These are phyloP conservation scores for Stromatinia cepivora DNA, from an alignment of 2,329 filamentous ascomycete genomes.

Conservation along the genomic window DNA sequence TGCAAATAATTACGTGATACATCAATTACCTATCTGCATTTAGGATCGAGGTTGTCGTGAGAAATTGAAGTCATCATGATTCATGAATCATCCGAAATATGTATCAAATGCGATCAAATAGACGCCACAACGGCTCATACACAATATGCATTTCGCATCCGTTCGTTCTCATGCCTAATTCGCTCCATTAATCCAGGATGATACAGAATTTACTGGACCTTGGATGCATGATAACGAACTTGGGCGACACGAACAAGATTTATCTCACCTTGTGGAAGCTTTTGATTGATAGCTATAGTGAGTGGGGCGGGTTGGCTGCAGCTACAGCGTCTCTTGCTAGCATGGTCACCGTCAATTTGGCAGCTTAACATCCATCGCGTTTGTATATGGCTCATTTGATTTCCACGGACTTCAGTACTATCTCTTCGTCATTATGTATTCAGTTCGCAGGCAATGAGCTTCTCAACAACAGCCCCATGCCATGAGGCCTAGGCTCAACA, in stretches of 20 bases:
- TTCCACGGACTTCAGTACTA: not conserved
- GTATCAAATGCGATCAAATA: slow-evolving; percentile 12
- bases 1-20: not conserved
- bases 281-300: slow-evolving; percentile 5
- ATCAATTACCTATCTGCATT: slow-evolving; percentile 1
- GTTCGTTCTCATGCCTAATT: slow-evolving; percentile 1
- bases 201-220: not conserved
- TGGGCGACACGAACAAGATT: slow-evolving; percentile 9
- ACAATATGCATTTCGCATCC: not conserved
- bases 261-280: not conserved
- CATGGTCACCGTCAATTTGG: slow-evolving; percentile 5
- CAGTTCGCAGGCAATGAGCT: not conserved
- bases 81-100: slow-evolving; percentile 1
- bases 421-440: not conserved
- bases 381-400: not conserved
- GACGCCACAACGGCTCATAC: slow-evolving; percentile 5
- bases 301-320: not conserved
- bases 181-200: not conserved
- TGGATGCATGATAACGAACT: not conserved
- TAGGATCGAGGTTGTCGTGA: not conserved
- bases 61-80: not conserved
- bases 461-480: not conserved
- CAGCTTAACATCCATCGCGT: not conserved
- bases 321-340: slow-evolving; percentile 1
- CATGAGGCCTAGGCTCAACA: not conserved